A percentile compares a stretch with the other conserved stretches of the same genome.
Evolutionary conservation across 2,329 filamentous ascomycete genomes (phyloP).

Genomic region (Ramichloridium luteum): DNA sequence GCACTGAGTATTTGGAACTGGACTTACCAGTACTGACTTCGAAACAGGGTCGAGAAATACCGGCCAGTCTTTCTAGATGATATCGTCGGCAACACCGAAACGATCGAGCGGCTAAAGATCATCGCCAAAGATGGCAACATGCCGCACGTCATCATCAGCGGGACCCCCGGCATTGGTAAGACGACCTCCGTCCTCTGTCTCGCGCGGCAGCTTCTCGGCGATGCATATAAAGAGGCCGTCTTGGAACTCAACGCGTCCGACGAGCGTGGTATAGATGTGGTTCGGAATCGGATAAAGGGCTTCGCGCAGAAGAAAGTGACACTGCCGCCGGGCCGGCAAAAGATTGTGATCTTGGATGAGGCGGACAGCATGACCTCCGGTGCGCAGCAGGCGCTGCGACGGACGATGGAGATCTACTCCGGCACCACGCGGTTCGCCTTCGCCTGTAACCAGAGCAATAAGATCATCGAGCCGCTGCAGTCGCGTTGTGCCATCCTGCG

Average conservation of each 20-base stretch:
- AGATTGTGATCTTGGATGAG: constrained; percentile 94
- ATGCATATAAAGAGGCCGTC: constrained; percentile 94
- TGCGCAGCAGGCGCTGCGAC: constrained; percentile 83
- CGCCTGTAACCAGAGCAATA: constrained; percentile 97
- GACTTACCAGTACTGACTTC: constrained; percentile 3
- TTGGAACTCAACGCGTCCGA: constrained; percentile 93
- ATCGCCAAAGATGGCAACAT: constrained; percentile 98
- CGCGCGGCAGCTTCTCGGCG: constrained; percentile 78
- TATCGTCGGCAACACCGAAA: constrained; percentile 95
- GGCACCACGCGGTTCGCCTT: constrained; percentile 95
- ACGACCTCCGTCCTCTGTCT: constrained; percentile 91
- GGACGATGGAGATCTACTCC: constrained; percentile 98
- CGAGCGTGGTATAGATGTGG: constrained; percentile 93
- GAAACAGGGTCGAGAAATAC: constrained; percentile 92
- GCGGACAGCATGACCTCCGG: constrained; percentile 95
- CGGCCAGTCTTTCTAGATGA: constrained; percentile 89
- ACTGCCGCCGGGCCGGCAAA: constrained; percentile 77
- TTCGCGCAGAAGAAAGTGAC: constrained; percentile 99
- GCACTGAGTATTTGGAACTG: constrained; percentile 1
- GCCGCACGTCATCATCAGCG: constrained; percentile 98
- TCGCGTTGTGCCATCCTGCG: constrained; percentile 91
- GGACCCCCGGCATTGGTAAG: constrained; percentile 98
- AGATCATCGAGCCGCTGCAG: constrained; percentile 98
- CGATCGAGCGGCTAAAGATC: constrained; percentile 92
- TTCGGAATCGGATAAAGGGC: constrained; percentile 92